These are phyloP conservation scores for Mucor circinelloides DNA, from an alignment of 371 early-diverging fungal genomes.

Conservation along the genomic window DNA sequence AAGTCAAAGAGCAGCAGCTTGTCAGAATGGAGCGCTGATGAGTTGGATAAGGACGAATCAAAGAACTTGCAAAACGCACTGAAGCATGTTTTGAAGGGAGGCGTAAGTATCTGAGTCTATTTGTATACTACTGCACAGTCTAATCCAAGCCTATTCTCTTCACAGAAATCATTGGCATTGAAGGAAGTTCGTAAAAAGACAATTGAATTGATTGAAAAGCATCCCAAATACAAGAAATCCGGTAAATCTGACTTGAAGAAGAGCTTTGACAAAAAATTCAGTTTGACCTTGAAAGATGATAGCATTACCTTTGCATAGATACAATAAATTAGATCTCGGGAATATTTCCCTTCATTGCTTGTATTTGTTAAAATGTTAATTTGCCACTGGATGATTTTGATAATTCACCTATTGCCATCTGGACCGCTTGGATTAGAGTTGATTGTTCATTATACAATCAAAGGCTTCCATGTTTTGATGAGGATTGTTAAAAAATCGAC, in stretches of 20 bases:
- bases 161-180: slow-evolving; percentile 28
- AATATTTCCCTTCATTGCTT: background rate
- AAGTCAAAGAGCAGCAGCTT: slow-evolving; percentile 29
- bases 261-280: slow-evolving; percentile 26
- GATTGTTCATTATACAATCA: background rate
- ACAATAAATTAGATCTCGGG: background rate
- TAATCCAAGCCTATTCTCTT: background rate
- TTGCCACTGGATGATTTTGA: background rate
- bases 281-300: slow-evolving; percentile 18
- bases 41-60: slow-evolving; percentile 28
- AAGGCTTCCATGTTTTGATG: background rate
- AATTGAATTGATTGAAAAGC: slow-evolving; percentile 32
- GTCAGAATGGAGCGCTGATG: slow-evolving; percentile 30
- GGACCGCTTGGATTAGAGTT: slow-evolving; percentile 5
- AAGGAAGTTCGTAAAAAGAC: slow-evolving; percentile 43
- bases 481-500: background rate
- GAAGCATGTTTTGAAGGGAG: slow-evolving; percentile 31
- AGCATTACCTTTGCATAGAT: slow-evolving; percentile 27
- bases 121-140: background rate
- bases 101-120: slow-evolving; percentile 10
- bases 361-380: slow-evolving; percentile 1
- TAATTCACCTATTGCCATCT: slow-evolving; percentile 15
- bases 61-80: slow-evolving; percentile 34
- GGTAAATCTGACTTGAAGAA: slow-evolving; percentile 27
- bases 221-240: slow-evolving; percentile 32